Conservation (phyloP, 257 asterid species). For the Solanum appendiculatum region DNA sequence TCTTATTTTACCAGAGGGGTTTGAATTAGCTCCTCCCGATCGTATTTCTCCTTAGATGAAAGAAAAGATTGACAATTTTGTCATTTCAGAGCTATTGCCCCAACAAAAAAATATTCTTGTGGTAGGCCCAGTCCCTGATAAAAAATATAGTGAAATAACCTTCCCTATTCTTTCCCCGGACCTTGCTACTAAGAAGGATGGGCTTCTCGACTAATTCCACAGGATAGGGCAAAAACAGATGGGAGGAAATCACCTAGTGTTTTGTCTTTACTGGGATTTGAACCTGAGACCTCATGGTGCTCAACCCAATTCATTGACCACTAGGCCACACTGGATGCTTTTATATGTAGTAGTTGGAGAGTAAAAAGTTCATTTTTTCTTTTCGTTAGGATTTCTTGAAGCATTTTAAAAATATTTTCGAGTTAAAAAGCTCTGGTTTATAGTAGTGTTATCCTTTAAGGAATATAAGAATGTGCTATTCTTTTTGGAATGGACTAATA, state of each 20-base stretch:
- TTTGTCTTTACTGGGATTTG: neutral
- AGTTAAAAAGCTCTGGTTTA: neutral
- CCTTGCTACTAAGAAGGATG: too few relatives aligned
- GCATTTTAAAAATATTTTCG: neutral
- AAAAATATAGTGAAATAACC: neutral
- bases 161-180: neutral
- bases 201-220: too few relatives aligned
- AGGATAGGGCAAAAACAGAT: too few relatives aligned
- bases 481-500: neutral
- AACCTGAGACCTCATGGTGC: neutral
- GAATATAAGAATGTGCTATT: neutral
- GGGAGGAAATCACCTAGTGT: neutral
- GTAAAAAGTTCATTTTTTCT: neutral
- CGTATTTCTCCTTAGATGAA: too few relatives aligned
- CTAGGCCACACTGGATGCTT: neutral
- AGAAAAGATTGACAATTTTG: too few relatives aligned
- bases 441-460: neutral
- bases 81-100: too few relatives aligned
- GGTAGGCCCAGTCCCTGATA: neutral
- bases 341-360: neutral
- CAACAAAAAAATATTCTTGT: too few relatives aligned
- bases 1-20: too few relatives aligned
- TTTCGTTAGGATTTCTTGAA: neutral
- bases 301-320: neutral
- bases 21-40: too few relatives aligned